phyloP scores from a whole-genome alignment of 176 grass and related monocot genomes.

The Tillandsia fasciculata region DNA sequence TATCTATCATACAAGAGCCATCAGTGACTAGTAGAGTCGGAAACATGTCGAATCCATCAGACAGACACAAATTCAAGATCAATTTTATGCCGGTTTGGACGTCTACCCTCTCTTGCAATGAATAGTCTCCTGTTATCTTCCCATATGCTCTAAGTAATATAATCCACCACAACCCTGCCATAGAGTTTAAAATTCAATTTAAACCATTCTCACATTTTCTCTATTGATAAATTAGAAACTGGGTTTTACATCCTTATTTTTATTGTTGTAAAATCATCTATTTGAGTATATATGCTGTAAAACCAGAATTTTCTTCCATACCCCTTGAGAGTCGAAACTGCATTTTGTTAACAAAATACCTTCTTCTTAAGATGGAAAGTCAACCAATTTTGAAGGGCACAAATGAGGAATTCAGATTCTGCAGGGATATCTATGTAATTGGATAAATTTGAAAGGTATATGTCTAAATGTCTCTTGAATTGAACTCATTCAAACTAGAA shows the following conservation, averaged over 20 bases:
- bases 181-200: slow-evolving; percentile 1
- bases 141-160: slow-evolving; percentile 78
- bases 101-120: slow-evolving; percentile 62
- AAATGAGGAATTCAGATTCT: too few relatives aligned
- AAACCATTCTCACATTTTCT: neutral
- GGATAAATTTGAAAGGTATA: neutral
- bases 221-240: too few relatives aligned
- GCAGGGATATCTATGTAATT: too few relatives aligned
- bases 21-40: slow-evolving; percentile 75
- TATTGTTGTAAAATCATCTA: too few relatives aligned
- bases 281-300: too few relatives aligned
- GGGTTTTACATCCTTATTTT: neutral
- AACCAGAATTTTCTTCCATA: too few relatives aligned
- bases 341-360: too few relatives aligned
- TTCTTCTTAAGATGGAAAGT: too few relatives aligned
- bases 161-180: slow-evolving; percentile 77
- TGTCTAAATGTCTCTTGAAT: neutral
- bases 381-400: too few relatives aligned
- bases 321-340: too few relatives aligned
- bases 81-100: slow-evolving; percentile 74
- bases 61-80: slow-evolving; percentile 65
- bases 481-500: neutral
- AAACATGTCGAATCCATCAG: slow-evolving; percentile 86
- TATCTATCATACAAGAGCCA: slow-evolving; percentile 85
- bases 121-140: slow-evolving; percentile 63